Evolutionary conservation across 345 rosid genomes (phyloP).

Genomic region (Salix arbutifolia): DNA sequence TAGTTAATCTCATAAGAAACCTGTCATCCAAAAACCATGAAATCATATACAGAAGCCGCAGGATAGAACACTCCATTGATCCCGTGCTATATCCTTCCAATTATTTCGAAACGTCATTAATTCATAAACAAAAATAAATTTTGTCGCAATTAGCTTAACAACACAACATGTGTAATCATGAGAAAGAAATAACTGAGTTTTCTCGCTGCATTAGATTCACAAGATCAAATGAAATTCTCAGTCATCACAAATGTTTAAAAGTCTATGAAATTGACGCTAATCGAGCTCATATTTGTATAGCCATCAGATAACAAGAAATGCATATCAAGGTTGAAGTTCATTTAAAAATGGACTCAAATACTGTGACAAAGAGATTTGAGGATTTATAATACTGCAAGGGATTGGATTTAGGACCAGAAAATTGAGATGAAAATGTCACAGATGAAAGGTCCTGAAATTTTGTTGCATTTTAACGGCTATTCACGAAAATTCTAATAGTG

Average conservation of each 20-base stretch:
- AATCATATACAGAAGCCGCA: neutral
- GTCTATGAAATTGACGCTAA: too few species aligned
- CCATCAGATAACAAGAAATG: neutral
- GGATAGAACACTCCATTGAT: neutral
- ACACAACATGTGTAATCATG: neutral
- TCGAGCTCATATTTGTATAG: too few species aligned
- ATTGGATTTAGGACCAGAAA: neutral
- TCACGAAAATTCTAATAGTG: neutral
- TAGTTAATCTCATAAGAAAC: slow-evolving; percentile 78
- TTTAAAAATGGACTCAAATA: neutral
- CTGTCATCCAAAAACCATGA: slow-evolving; percentile 30
- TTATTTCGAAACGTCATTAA: neutral
- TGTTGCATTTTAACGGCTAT: neutral
- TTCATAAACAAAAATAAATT: neutral
- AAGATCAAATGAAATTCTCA: neutral
- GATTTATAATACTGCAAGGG: neutral
- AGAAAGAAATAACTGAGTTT: neutral
- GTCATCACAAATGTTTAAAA: neutral
- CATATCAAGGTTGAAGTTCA: neutral
- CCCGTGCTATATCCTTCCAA: neutral
- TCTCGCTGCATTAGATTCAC: neutral
- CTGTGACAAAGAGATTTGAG: neutral
- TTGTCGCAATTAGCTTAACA: neutral
- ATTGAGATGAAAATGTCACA: neutral
- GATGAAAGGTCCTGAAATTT: neutral